These are phyloP conservation scores for Crucihimalaya himalaica DNA, from an alignment of 345 rosid genomes.

Conservation along the genomic window DNA sequence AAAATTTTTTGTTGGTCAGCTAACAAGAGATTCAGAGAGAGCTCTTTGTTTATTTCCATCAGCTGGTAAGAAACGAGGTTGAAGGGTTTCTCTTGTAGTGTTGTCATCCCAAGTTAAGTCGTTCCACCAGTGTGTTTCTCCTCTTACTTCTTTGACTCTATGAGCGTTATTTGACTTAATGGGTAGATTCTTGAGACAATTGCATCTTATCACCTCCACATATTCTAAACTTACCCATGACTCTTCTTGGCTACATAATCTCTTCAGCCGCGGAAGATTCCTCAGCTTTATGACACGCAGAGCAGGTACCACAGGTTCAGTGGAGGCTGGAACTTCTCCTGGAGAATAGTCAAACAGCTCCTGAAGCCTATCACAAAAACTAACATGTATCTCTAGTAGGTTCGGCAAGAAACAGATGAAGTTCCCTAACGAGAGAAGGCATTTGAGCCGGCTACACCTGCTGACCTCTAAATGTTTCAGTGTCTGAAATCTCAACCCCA, in stretches of 20 bases:
- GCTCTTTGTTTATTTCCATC: not conserved
- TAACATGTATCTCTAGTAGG: slow-evolving; percentile 40
- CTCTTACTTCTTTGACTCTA: slow-evolving; percentile 37
- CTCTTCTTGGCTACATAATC: slow-evolving; percentile 22
- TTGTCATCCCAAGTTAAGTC: slow-evolving; percentile 30
- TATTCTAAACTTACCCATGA: slow-evolving; percentile 37
- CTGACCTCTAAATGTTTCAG: slow-evolving; percentile 40
- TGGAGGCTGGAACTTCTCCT: slow-evolving; percentile 6
- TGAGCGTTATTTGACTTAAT: slow-evolving; percentile 21
- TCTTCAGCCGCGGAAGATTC: slow-evolving; percentile 40
- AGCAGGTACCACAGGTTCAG: slow-evolving; percentile 37
- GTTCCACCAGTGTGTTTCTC: slow-evolving; percentile 47
- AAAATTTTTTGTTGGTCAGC: not conserved
- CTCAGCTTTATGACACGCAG: slow-evolving; percentile 36
- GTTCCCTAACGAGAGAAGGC: slow-evolving; percentile 38
- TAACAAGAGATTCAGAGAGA: not conserved
- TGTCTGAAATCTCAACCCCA: slow-evolving; percentile 34
- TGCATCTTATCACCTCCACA: slow-evolving; percentile 43
- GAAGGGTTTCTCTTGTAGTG: slow-evolving; percentile 29
- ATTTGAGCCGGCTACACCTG: slow-evolving; percentile 39
- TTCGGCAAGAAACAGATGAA: slow-evolving; percentile 40
- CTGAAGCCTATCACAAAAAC: slow-evolving; percentile 39
- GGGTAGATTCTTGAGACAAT: slow-evolving; percentile 35
- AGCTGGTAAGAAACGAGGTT: slow-evolving; percentile 20
- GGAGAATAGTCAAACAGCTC: slow-evolving; percentile 31